Percentiles rank a stretch among this genome's conserved stretches.
Evolutionary conservation across 2,329 filamentous ascomycete species (phyloP).

Genomic region (Exophiala bonariae): DNA sequence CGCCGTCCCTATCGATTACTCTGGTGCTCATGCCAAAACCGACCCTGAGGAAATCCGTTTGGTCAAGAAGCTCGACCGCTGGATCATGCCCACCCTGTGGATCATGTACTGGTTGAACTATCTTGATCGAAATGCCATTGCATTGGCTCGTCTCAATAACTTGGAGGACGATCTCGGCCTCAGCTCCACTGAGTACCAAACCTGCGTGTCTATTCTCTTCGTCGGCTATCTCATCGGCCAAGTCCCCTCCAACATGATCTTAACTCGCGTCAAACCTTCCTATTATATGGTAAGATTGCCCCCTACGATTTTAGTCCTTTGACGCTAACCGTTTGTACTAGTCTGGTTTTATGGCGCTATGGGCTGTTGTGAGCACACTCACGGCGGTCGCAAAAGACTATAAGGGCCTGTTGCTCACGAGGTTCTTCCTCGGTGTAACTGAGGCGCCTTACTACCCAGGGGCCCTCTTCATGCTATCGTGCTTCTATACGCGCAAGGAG

Average conservation of each 20-base stretch:
- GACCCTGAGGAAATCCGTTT: constrained; percentile 39
- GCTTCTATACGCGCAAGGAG: constrained; percentile 54
- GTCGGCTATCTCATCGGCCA: constrained; percentile 31
- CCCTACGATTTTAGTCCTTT: too few relatives aligned
- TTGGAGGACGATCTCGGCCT: constrained; percentile 33
- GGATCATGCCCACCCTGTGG: constrained; percentile 33
- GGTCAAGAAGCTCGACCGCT: constrained; percentile 38
- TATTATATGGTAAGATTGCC: too few relatives aligned
- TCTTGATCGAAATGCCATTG: constrained; percentile 35
- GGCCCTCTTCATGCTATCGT: constrained; percentile 62
- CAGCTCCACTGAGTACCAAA: constrained; percentile 33
- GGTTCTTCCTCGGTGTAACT: constrained; percentile 43
- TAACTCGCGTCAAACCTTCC: constrained; percentile 38
- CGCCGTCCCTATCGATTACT: constrained; percentile 34
- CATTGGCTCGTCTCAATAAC: constrained; percentile 32
- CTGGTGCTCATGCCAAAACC: constrained; percentile 41
- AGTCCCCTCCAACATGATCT: constrained; percentile 30
- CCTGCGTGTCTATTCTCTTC: constrained; percentile 32
- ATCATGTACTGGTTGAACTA: constrained; percentile 25
- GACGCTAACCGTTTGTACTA: too few relatives aligned
- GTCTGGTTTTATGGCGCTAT: constrained; percentile 35
- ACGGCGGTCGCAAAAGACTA: constrained; percentile 41
- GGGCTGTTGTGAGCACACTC: constrained; percentile 35
- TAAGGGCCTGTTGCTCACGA: constrained; percentile 39
- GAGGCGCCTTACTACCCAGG: constrained; percentile 58